phyloP scores from a whole-genome alignment of 345 rosid genomes.

The Conringia planisiliqua region DNA sequence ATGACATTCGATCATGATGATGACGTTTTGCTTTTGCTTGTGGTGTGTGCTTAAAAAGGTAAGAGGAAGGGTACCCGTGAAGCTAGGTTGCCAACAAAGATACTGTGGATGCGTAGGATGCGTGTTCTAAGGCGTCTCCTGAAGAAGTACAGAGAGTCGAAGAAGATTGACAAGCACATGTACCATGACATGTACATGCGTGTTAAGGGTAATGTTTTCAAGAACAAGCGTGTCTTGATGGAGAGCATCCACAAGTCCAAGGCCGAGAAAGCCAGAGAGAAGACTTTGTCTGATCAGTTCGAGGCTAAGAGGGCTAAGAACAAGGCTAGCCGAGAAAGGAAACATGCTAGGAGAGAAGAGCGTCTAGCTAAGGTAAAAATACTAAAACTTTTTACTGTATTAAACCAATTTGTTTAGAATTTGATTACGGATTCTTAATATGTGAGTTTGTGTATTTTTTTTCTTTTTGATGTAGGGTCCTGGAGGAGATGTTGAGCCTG shows the following conservation, averaged over 20 bases:
- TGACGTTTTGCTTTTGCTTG: background rate
- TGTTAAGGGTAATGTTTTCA: conserved; percentile 77
- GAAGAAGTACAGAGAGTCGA: conserved; percentile 61
- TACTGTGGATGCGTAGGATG: conserved; percentile 61
- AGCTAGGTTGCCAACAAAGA: conserved; percentile 36
- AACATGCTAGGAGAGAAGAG: conserved; percentile 38
- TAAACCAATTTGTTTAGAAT: background rate
- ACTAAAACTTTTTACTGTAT: no score
- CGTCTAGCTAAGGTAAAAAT: conserved; percentile 36
- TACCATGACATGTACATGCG: conserved; percentile 91
- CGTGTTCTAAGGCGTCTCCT: conserved; percentile 45
- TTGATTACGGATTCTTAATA: background rate
- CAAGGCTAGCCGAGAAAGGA: conserved; percentile 45
- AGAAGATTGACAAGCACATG: conserved; percentile 86
- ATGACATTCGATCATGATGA: background rate
- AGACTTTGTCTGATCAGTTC: conserved; percentile 40
- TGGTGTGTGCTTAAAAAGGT: conserved; percentile 12
- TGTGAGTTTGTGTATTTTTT: no score
- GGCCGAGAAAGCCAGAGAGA: conserved; percentile 41
- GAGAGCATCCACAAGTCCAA: conserved; percentile 47
- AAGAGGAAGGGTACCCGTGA: conserved; percentile 40
- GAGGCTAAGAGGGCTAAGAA: conserved; percentile 40
- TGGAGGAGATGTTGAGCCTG: conserved; percentile 31
- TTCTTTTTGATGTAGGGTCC: conserved; percentile 18
- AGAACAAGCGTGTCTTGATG: conserved; percentile 85